Percentiles rank a stretch among this genome's conserved stretches.
These are phyloP conservation scores for Knoxdaviesia capensis DNA, from an alignment of 2,329 filamentous ascomycete genomes.

Conservation along the genomic window DNA sequence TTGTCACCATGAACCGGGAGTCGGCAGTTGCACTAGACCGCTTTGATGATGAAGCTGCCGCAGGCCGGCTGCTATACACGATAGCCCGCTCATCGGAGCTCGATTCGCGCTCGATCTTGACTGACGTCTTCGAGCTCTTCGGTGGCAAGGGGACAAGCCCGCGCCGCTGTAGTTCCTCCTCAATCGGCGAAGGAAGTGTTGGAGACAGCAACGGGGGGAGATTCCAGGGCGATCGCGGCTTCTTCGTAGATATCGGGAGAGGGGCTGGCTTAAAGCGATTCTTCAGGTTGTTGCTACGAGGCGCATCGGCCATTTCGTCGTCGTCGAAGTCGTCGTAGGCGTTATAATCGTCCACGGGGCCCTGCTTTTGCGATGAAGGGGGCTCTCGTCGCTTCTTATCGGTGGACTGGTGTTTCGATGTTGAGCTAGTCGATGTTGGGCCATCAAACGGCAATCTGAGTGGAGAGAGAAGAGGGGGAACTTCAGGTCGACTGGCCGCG, in stretches of 20 bases:
- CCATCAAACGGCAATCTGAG: conserved; percentile 17
- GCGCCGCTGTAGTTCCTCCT: conserved; percentile 20
- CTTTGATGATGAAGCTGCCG: no score
- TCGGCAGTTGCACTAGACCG: no score
- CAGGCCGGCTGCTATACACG: no score
- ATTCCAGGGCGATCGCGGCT: conserved; percentile 15
- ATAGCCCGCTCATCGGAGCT: conserved; percentile 2
- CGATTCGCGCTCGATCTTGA: conserved; percentile 2
- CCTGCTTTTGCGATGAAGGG: not conserved
- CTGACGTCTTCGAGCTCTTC: conserved; percentile 4
- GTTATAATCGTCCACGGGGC: no score
- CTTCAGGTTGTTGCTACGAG: not conserved
- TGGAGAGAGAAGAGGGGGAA: conserved; percentile 33
- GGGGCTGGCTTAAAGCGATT: conserved; percentile 11
- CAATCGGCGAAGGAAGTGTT: conserved; percentile 30
- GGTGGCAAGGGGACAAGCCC: not conserved
- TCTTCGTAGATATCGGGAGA: conserved; percentile 11
- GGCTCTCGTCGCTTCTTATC: conserved; percentile 10
- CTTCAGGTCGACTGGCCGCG: conserved; percentile 15
- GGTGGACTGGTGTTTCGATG: conserved; percentile 5
- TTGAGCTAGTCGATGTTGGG: conserved; percentile 8
- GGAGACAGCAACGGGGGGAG: conserved; percentile 34
- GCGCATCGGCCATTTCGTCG: conserved; percentile 7
- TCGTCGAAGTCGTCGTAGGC: conserved; percentile 9
- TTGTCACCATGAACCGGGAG: conserved; percentile 17